Percentiles rank a stretch among this genome's conserved stretches.
Evolutionary conservation across 2,329 filamentous ascomycete species (phyloP).

Genomic region (Epichloe bromicola): DNA sequence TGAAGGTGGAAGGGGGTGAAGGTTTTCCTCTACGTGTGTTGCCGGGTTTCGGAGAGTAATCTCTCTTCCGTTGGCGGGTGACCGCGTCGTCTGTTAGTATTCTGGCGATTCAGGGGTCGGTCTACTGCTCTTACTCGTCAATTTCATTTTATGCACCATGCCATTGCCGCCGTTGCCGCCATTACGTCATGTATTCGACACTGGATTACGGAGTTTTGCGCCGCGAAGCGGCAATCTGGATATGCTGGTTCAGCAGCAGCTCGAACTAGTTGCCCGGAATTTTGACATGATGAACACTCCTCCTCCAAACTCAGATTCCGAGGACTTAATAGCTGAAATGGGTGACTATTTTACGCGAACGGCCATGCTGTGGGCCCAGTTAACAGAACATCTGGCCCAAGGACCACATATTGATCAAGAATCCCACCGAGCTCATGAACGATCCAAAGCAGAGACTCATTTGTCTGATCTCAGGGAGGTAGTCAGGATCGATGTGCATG

Average conservation of each 20-base stretch:
- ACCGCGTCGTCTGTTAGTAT: neutral
- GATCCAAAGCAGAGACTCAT: conserved; percentile 11
- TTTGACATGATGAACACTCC: conserved; percentile 11
- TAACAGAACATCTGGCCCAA: conserved; percentile 21
- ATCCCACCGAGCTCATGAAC: conserved; percentile 15
- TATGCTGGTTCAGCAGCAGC: conserved; percentile 15
- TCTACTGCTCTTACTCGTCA: neutral
- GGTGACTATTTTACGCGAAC: conserved; percentile 24
- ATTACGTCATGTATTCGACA: conserved; percentile 15
- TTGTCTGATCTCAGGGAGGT: conserved; percentile 18
- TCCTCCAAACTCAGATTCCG: conserved; percentile 8
- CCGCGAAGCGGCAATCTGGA: conserved; percentile 11
- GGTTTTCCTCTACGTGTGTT: no score
- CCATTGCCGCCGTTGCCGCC: conserved; percentile 14
- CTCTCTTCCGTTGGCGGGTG: neutral
- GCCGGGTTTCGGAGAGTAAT: no score
- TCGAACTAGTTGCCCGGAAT: conserved; percentile 14
- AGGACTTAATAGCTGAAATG: conserved; percentile 20
- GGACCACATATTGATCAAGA: conserved; percentile 20
- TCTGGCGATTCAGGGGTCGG: neutral
- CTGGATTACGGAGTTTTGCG: conserved; percentile 9
- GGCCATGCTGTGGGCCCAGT: conserved; percentile 19
- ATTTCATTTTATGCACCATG: conserved; percentile 4
- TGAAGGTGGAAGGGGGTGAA: neutral
- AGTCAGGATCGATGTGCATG: conserved; percentile 19